Percentiles rank a stretch among this genome's conserved stretches.
Conservation (phyloP, 257 asterid species). For the Solanum pinnatisectum region DNA sequence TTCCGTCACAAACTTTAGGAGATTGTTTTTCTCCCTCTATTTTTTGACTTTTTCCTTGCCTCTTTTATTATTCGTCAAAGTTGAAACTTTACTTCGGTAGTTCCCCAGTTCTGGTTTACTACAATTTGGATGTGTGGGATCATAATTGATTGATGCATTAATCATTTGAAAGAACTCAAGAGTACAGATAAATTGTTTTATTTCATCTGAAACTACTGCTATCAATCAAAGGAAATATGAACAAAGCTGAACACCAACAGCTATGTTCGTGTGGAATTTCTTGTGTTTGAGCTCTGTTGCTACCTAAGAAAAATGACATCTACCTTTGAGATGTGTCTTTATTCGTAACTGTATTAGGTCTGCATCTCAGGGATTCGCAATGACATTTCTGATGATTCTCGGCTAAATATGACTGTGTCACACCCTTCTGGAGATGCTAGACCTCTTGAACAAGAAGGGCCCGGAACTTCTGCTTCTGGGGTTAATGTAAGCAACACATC, state of each 20-base stretch:
- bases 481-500: slow-evolving; percentile 39
- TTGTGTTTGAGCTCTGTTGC: background rate
- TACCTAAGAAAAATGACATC: background rate
- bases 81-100: background rate
- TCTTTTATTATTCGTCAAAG: background rate
- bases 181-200: background rate
- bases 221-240: background rate
- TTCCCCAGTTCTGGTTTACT: background rate
- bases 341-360: slow-evolving; percentile 9
- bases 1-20: background rate
- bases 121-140: background rate
- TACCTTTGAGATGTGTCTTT: background rate
- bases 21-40: background rate
- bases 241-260: background rate
- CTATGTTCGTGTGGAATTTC: background rate
- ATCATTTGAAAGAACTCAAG: background rate
- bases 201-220: background rate
- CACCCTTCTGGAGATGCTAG: slow-evolving; percentile 45
- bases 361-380: slow-evolving; percentile 47
- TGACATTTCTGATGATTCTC: slow-evolving; percentile 64
- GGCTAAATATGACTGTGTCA: slow-evolving; percentile 33
- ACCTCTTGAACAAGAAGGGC: slow-evolving; percentile 59
- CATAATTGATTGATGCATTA: background rate
- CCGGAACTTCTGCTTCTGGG: slow-evolving; percentile 32
- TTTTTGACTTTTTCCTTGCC: background rate